Evolutionary conservation across 768 basidiomycete genomes (phyloP), one percentile per base, ranked within the genome.

Genomic region (Inosperma sp.): DNA sequence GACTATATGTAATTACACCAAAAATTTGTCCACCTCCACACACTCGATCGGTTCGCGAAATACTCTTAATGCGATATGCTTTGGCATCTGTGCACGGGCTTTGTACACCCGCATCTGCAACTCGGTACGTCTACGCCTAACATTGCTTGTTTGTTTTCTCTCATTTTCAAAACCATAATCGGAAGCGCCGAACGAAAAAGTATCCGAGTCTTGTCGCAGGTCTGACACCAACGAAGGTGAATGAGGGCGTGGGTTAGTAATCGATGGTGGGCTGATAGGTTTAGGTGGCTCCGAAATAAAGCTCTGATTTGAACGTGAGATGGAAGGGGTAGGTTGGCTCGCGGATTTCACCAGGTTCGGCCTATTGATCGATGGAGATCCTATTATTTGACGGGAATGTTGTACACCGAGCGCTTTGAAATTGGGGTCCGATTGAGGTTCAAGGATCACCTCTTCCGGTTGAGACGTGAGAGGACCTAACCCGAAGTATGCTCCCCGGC

Each of bases 11-110:
- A n/a, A n/a, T n/a, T n/a, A n/a, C n/a, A n/a, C n/a, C 43, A 81
- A 59, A 50, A 80, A 69, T 40, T 72, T 67, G 30, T 67, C 67
- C 19, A 74, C 77, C 65, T 91, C 88, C 13, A 76, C 71, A 61
- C 88, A 90, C 58, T 92, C 86, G 55, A 59, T 68, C 8, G 89
- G 83, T 34, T 79, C 65, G 57, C 80, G 75, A 62, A 92, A 92
- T 22, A 90, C 63, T 46, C 86, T 75, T 60, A 91, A 64, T 16
- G 70, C 65, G 8, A 88, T 72, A 55, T 79, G 69, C 25, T 65
- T 57, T 4, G 86, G 83, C 59, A 88, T 78, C 61, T 75, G 66
- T 55, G 69, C 72, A 48, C 86, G 68, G 22, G 86, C 86, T 52
- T 68, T 71, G 68, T 80, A 80, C 48, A 91, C 76, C 26, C 88